Evolutionary conservation across 2,329 filamentous ascomycete species (phyloP).

Genomic region (Verticillium nubilum): DNA sequence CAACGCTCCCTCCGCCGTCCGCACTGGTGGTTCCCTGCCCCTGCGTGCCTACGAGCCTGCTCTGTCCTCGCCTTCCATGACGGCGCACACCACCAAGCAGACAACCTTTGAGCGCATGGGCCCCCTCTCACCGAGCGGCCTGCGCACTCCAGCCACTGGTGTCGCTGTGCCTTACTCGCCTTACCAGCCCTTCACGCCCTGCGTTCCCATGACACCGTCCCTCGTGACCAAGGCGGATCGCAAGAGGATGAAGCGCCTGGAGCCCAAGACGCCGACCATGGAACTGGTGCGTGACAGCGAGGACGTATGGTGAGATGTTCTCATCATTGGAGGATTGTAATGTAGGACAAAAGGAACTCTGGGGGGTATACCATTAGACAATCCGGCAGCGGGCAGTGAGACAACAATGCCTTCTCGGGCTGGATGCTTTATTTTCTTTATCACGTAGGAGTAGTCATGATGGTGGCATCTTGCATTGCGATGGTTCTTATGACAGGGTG

Average conservation of each 20-base stretch:
- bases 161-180: conserved; percentile 66
- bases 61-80: conserved; percentile 42
- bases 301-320: conserved; percentile 53
- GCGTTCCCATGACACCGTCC: conserved; percentile 71
- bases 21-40: conserved; percentile 51
- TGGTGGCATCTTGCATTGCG: neutral
- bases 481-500: neutral
- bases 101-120: conserved; percentile 56
- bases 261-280: conserved; percentile 57
- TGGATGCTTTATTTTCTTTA: neutral
- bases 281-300: conserved; percentile 57
- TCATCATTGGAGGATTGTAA: neutral
- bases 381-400: neutral
- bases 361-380: neutral
- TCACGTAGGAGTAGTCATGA: neutral
- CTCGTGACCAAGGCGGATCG: conserved; percentile 66
- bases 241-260: conserved; percentile 60
- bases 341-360: neutral
- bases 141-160: conserved; percentile 58
- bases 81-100: conserved; percentile 50
- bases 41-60: conserved; percentile 58
- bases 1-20: conserved; percentile 45
- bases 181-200: conserved; percentile 73
- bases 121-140: conserved; percentile 45
- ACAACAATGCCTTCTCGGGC: neutral